A percentile compares a stretch with the other conserved stretches of the same genome.
These are phyloP conservation scores for Aspergillus japonicus DNA, from an alignment of 2,329 filamentous ascomycete genomes.

Conservation along the genomic window DNA sequence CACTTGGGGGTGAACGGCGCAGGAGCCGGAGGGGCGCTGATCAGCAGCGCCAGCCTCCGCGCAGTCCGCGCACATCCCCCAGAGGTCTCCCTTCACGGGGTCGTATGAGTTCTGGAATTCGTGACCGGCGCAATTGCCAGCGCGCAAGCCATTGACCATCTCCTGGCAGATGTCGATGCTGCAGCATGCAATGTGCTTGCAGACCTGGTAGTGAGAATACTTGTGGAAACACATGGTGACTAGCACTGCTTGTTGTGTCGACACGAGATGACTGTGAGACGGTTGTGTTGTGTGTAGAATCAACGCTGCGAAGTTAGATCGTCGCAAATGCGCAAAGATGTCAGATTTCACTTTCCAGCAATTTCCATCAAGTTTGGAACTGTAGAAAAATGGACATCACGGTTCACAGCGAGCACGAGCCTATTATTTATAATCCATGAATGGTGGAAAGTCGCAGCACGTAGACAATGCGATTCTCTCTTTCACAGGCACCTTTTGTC, in stretches of 20 bases:
- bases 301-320: too few species aligned
- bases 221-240: slow-evolving; percentile 20
- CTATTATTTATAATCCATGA: background rate
- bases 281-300: too few species aligned
- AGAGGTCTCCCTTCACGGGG: too few species aligned
- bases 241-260: background rate
- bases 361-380: too few species aligned
- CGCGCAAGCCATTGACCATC: slow-evolving; percentile 22
- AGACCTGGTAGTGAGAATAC: slow-evolving; percentile 26
- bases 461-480: background rate
- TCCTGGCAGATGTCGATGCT: slow-evolving; percentile 23
- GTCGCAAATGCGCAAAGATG: too few species aligned
- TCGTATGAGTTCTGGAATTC: too few species aligned
- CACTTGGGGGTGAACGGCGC: background rate
- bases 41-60: too few species aligned
- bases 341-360: too few species aligned
- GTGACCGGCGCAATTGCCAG: too few species aligned
- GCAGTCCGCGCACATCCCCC: too few species aligned
- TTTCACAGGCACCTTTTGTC: background rate
- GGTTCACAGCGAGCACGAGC: too few species aligned
- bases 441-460: background rate
- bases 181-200: slow-evolving; percentile 29
- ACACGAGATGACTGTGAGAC: background rate
- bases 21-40: background rate
- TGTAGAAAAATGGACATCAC: too few species aligned